phyloP scores from a whole-genome alignment of 139 green algal species.

The Bryopsis sp. region DNA sequence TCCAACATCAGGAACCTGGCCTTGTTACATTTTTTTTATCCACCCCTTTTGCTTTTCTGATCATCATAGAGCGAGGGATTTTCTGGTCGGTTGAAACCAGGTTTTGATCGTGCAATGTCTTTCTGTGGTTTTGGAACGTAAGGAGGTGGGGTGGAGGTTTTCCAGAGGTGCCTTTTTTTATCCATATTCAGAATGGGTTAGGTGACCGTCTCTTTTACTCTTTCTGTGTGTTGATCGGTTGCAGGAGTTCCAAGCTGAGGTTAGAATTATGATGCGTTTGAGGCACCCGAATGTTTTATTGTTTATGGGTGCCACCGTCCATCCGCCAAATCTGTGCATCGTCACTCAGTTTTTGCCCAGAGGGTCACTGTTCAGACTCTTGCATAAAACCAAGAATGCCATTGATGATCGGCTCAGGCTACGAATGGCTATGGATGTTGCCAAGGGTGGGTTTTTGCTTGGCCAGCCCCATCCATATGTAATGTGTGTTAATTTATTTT shows the following conservation, averaged over 20 bases:
- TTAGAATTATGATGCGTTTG: constrained; percentile 52
- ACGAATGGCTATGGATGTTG: constrained; percentile 74
- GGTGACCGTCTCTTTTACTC: too few relatives aligned
- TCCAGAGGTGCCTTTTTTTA: neutral
- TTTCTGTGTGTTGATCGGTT: constrained; percentile 11
- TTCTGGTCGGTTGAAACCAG: too few relatives aligned
- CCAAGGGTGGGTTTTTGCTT: constrained; percentile 39
- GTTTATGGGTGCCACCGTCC: constrained; percentile 54
- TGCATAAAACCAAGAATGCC: constrained; percentile 41
- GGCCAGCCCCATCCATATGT: neutral
- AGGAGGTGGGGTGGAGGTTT: neutral
- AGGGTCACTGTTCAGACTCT: constrained; percentile 58
- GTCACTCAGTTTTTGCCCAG: constrained; percentile 69
- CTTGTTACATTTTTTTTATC: neutral
- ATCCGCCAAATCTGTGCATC: constrained; percentile 48
- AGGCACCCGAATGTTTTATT: constrained; percentile 74
- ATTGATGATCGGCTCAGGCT: constrained; percentile 54
- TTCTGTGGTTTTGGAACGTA: neutral
- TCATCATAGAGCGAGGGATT: neutral
- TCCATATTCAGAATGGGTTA: too few relatives aligned
- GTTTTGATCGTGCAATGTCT: neutral
- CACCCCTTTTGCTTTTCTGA: neutral
- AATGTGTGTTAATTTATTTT: too few relatives aligned
- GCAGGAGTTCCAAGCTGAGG: constrained; percentile 56
- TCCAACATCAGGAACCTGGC: neutral